Percentiles rank a stretch among this genome's conserved stretches.
Evolutionary conservation across 1,284 basidiomycete species (phyloP).

Genomic region (Chondrostereum purpureum): DNA sequence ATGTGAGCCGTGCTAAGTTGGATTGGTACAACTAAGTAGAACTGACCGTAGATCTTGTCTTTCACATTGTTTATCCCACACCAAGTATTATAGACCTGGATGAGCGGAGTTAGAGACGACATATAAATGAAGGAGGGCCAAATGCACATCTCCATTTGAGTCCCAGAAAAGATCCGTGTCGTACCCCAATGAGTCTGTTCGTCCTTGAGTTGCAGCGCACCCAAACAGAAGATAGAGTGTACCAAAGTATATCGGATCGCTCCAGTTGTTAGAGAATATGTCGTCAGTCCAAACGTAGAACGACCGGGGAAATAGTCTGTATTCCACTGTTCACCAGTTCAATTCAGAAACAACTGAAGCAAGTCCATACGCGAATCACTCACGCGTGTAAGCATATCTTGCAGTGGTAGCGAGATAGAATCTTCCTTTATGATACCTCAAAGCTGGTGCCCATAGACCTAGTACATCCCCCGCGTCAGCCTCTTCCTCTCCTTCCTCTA

Average conservation of each 20-base stretch:
- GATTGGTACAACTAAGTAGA: conserved; percentile 1
- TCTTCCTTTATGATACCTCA: conserved; percentile 26
- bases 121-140: background rate
- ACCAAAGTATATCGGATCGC: conserved; percentile 37
- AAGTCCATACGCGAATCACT: conserved; percentile 3
- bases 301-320: conserved; percentile 30
- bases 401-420: conserved; percentile 29
- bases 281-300: conserved; percentile 35
- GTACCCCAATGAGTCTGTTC: conserved; percentile 31
- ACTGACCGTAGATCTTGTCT: conserved; percentile 32
- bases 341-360: background rate
- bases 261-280: conserved; percentile 36
- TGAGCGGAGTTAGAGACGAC: background rate
- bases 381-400: conserved; percentile 32
- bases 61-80: conserved; percentile 31
- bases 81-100: conserved; percentile 30
- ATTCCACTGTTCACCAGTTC: conserved; percentile 22
- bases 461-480: background rate
- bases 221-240: background rate
- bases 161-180: conserved; percentile 38
- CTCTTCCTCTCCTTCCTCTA: background rate
- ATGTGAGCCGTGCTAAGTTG: conserved; percentile 4
- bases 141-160: conserved; percentile 26
- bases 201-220: background rate
- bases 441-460: conserved; percentile 27